Conservation (phyloP, 441 rosid genomes). For the Gossypium armourianum region DNA sequence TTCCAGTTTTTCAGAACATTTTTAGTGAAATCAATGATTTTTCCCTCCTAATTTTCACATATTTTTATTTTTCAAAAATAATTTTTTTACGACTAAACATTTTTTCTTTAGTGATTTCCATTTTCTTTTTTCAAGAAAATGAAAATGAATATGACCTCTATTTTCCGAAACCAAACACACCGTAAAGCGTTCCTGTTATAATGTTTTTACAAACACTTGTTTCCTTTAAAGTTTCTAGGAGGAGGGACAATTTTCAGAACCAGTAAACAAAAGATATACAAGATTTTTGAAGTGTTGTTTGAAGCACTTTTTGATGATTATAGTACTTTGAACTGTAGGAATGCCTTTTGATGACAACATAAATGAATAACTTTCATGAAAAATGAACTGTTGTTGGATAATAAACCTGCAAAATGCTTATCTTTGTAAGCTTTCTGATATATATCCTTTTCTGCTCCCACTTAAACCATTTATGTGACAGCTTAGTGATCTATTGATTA, state of each 20-base stretch:
- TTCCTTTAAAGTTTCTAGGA: neutral
- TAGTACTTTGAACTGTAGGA: neutral
- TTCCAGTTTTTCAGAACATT: too few relatives aligned
- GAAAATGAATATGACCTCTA: too few relatives aligned
- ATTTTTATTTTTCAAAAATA: too few relatives aligned
- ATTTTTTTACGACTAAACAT: too few relatives aligned
- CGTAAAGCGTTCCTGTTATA: neutral
- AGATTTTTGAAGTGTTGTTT: neutral
- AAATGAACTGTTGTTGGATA: slow-evolving; percentile 5
- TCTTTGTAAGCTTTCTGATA: neutral
- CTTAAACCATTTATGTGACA: neutral
- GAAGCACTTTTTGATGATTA: neutral
- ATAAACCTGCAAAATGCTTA: neutral
- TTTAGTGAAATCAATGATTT: too few relatives aligned
- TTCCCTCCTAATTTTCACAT: too few relatives aligned
- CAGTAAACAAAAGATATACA: neutral
- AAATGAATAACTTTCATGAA: neutral
- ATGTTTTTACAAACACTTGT: neutral
- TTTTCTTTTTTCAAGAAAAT: too few relatives aligned
- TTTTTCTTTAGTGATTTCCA: too few relatives aligned
- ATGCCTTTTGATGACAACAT: neutral
- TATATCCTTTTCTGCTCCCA: neutral
- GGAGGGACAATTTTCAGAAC: neutral
- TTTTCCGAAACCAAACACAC: too few relatives aligned
- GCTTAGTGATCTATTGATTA: neutral